phyloP scores from a whole-genome alignment of 1,284 basidiomycete genomes.

The Grifola frondosa region DNA sequence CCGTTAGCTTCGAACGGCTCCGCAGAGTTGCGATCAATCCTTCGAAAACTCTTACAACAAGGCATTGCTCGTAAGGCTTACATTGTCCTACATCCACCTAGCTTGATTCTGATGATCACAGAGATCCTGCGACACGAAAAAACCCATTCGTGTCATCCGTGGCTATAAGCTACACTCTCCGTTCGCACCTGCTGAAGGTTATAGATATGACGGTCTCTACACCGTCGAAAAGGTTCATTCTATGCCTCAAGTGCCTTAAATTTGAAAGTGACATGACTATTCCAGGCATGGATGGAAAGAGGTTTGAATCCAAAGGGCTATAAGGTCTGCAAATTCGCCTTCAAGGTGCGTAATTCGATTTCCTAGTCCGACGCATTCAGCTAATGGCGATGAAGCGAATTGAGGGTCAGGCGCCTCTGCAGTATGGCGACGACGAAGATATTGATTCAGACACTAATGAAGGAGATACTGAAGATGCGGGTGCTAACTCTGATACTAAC shows the following conservation, averaged over 20 bases:
- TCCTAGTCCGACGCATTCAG: neutral
- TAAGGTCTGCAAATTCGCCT: conserved; percentile 76
- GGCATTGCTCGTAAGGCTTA: conserved; percentile 54
- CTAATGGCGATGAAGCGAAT: conserved; percentile 48
- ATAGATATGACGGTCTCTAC: conserved; percentile 86
- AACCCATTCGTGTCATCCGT: conserved; percentile 79
- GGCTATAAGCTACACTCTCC: conserved; percentile 73
- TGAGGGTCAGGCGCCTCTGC: conserved; percentile 55
- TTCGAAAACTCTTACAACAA: conserved; percentile 74
- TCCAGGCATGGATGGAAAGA: conserved; percentile 66
- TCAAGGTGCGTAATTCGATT: conserved; percentile 53
- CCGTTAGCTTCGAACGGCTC: conserved; percentile 76
- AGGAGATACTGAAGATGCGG: conserved; percentile 1
- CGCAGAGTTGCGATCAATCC: conserved; percentile 75
- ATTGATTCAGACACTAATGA: conserved; percentile 9
- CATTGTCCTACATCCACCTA: neutral
- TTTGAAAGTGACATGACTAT: conserved; percentile 1
- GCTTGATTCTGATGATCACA: conserved; percentile 25
- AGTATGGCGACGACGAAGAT: conserved; percentile 8
- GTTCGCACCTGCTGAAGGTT: conserved; percentile 75
- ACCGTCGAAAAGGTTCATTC: conserved; percentile 59
- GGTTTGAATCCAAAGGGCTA: conserved; percentile 65
- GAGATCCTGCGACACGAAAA: conserved; percentile 69
- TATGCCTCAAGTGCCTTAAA: neutral
- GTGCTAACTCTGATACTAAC: neutral